Base-by-base conservation (phyloP, 2,329 filamentous ascomycete genomes). In the Trichoderma breve region DNA sequence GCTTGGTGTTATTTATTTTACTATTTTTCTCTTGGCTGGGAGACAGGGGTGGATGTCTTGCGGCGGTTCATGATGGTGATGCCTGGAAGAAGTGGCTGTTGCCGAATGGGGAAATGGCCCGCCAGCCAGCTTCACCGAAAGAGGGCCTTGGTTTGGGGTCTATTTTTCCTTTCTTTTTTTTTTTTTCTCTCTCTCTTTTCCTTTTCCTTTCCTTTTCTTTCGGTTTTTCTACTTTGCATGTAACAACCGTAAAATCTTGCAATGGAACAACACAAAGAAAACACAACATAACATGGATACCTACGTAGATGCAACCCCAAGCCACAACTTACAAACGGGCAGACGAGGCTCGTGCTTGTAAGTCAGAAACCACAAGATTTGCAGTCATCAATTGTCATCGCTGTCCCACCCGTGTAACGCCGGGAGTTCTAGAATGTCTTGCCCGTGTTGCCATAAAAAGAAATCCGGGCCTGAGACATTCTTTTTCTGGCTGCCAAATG, bases 361-460 rank as follows among this genome's bases (percentile, higher is more conserved):
- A 58, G 55, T n/a, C n/a, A 34, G 14, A n/a, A 24, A 14, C 2
- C 34, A 36, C 2, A 15, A 28, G 53, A 57, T 28, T 28, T 14
- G 26, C 53, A 39, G 58, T 36, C 21, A 39, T 43, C 34, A 21
- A 24, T 30, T 26, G 36, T 63, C 60, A 63, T 63, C 36, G 9
- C 15, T 43, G 60, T 63, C 39, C 15, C 60, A 43, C 21, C 6
- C 24, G 60, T 43, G 24, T 18, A 14, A 63, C 24, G 34, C 21
- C 24, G 34, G 60, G 26, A 63, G 24, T 63, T 63, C 60, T 43
- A 47, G 60, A 63, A 63, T 63, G 60, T 63, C 60, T 63, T 24
- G 34, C 34, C 60, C 60, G 14, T 63, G 60, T 47, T 63, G 34
- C 34, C 60, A 63, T n/a, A 43, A 63, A 26, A 43, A 43, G 34